Base-by-base conservation (phyloP, 1,139 yeast genomes). In the Zhuliangozyma parablackwelliae region DNA sequence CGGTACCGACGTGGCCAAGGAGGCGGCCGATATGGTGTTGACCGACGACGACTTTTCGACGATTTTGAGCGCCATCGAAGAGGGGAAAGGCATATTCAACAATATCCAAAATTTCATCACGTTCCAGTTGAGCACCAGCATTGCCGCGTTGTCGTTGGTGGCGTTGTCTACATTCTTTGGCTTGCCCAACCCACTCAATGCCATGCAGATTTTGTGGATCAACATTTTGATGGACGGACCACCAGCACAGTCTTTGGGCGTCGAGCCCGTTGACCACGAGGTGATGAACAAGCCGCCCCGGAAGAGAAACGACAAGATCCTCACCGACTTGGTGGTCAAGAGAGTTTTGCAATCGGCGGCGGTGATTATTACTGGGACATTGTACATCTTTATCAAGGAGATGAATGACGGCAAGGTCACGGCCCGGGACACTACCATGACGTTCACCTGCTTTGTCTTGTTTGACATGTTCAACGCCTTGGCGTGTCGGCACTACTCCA, bases 181-280 rank as follows among this genome's bases (percentile, higher is more conserved):
- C 31, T 70, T 90, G 42, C 96, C 96, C 36, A 90, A 89, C 51
- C 98, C 98, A n/a, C 73, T 92, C 49, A 92, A 92, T 57, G 97
- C 98, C 21, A 92, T 92, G 97, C 97, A 92, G 66, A 92, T 92
- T 49, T 69, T 92, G 51, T 92, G 97, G 97, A 92, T 92, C 57
- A 90, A 92, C 57, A 92, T 92, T 41, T 73, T 92, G 45, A 92
- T 92, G 98, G 98, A 92, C 63, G 98, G 98, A 0, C 98, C 98
- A 7, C 98, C 98, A 4, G 98, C 98, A 1, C 98, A 92, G 62
- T 86, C 96, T 0, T 71, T 92, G 35, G 97, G 98, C 38, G 97
- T 92, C 26, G 98, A 92, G 63, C 95, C 97, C 1, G 97, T 90
- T 21, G 97, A 90, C 56, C 88, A 85, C 44, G 95, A 82, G 56